These are phyloP conservation scores for Coniferiporia weirii DNA, from an alignment of 1,284 basidiomycete species.

Conservation along the genomic window DNA sequence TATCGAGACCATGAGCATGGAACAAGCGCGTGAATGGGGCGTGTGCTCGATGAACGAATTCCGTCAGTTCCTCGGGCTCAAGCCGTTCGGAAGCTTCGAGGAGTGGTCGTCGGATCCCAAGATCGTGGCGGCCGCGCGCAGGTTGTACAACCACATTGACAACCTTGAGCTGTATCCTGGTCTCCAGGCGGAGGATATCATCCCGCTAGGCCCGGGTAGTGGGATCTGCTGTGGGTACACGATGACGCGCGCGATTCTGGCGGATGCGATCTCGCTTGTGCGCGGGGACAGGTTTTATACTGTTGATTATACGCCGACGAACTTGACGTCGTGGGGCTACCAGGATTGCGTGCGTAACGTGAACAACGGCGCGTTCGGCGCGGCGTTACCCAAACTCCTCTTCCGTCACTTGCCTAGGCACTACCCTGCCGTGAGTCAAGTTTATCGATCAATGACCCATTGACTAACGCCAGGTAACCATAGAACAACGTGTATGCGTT, in stretches of 20 bases:
- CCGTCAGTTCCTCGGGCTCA: constrained; percentile 42
- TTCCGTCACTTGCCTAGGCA: constrained; percentile 43
- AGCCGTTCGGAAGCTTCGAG: constrained; percentile 39
- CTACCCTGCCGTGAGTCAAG: constrained; percentile 29
- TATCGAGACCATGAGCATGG: constrained; percentile 43
- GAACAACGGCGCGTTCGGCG: constrained; percentile 26
- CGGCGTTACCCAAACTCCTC: constrained; percentile 32
- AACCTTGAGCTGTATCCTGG: constrained; percentile 44
- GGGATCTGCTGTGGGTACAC: constrained; percentile 47
- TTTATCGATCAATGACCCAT: neutral
- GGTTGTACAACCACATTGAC: constrained; percentile 47
- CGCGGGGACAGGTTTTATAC: constrained; percentile 31
- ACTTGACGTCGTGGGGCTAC: constrained; percentile 31
- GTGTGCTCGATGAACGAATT: constrained; percentile 54
- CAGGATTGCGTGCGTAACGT: constrained; percentile 25
- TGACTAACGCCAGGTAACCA: too few relatives aligned
- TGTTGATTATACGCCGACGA: constrained; percentile 30
- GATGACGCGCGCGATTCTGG: constrained; percentile 37
- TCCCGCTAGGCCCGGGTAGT: constrained; percentile 43
- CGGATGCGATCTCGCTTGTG: constrained; percentile 52
- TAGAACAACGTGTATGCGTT: constrained; percentile 28
- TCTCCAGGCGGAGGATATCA: constrained; percentile 40
- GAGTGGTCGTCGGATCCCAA: constrained; percentile 53
- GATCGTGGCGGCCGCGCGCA: constrained; percentile 43
- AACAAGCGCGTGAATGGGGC: constrained; percentile 37